These are phyloP conservation scores for Herpotrichia juniperi DNA, from an alignment of 2,329 filamentous ascomycete genomes.

Conservation along the genomic window DNA sequence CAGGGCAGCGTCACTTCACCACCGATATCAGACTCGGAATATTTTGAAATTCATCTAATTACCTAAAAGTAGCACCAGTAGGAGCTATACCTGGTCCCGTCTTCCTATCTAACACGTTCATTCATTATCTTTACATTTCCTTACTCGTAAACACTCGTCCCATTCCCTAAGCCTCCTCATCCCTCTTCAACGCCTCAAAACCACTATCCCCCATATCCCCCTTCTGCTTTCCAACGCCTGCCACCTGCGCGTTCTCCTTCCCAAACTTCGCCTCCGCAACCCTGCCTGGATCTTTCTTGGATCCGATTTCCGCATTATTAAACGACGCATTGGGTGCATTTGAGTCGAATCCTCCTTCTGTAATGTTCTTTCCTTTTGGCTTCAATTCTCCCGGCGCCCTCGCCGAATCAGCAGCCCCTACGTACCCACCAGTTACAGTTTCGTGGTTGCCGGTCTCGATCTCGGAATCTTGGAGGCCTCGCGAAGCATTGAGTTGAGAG, in stretches of 20 bases:
- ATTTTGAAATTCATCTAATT: too few species aligned
- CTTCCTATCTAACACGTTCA: neutral
- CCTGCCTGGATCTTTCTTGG: slow-evolving; percentile 61
- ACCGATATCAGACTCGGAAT: too few species aligned
- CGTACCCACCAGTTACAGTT: slow-evolving; percentile 45
- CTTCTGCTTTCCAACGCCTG: slow-evolving; percentile 22
- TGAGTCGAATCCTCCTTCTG: slow-evolving; percentile 45
- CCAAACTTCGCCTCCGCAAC: slow-evolving; percentile 50
- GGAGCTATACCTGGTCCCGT: neutral
- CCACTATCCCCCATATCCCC: slow-evolving; percentile 13
- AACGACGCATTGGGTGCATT: slow-evolving; percentile 9
- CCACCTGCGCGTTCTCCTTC: slow-evolving; percentile 39
- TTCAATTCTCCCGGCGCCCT: slow-evolving; percentile 41
- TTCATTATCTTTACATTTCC: neutral
- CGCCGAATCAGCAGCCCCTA: slow-evolving; percentile 36
- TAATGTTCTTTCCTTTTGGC: slow-evolving; percentile 60
- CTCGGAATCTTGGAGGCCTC: slow-evolving; percentile 41
- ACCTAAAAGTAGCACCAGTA: too few species aligned
- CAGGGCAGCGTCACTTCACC: too few species aligned
- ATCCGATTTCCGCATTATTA: slow-evolving; percentile 56
- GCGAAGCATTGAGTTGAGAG: slow-evolving; percentile 47
- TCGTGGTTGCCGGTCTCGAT: slow-evolving; percentile 40
- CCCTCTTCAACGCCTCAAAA: slow-evolving; percentile 15
- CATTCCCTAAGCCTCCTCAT: slow-evolving; percentile 15
- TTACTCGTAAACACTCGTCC: too few species aligned